Conservation (phyloP, 352 stramenopile species). For the Globisporangium perplexum region DNA sequence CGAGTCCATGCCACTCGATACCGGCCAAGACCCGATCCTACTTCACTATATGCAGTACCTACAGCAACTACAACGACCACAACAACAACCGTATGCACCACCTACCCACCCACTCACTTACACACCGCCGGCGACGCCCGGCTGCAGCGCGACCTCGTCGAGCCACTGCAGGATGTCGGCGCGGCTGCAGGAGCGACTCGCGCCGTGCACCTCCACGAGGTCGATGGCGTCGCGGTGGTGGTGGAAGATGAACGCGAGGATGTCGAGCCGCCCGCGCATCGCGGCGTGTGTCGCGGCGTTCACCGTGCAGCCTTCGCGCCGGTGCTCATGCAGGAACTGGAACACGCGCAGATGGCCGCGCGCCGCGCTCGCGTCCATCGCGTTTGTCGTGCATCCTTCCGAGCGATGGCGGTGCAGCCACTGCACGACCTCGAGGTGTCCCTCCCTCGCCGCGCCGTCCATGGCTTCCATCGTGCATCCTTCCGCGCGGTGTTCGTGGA, state of each 20-base stretch:
- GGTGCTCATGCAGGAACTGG: conserved; percentile 7
- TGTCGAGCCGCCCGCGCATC: conserved; percentile 2
- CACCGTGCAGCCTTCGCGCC: conserved; percentile 5
- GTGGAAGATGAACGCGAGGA: conserved; percentile 7
- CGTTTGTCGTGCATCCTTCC: conserved; percentile 3
- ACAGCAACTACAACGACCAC: too few relatives aligned
- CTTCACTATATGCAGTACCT: too few relatives aligned
- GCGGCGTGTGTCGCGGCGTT: conserved; percentile 4
- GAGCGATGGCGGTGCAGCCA: conserved; percentile 5
- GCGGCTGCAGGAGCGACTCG: conserved; percentile 1
- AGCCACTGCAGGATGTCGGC: conserved; percentile 6
- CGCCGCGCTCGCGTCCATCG: conserved; percentile 6
- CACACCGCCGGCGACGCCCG: neutral
- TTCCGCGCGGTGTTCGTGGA: neutral
- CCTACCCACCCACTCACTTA: neutral
- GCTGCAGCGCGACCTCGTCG: conserved; percentile 3
- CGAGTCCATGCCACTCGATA: too few relatives aligned
- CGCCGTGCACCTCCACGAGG: conserved; percentile 3
- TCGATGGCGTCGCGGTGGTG: conserved; percentile 7
- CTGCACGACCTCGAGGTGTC: neutral
- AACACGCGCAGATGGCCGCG: neutral
- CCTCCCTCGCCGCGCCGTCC: neutral
- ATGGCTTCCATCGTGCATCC: neutral
- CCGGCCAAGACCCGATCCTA: too few relatives aligned
- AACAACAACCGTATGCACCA: neutral